phyloP scores from a whole-genome alignment of 495 filamentous ascomycete species.

The Neurospora sp. region DNA sequence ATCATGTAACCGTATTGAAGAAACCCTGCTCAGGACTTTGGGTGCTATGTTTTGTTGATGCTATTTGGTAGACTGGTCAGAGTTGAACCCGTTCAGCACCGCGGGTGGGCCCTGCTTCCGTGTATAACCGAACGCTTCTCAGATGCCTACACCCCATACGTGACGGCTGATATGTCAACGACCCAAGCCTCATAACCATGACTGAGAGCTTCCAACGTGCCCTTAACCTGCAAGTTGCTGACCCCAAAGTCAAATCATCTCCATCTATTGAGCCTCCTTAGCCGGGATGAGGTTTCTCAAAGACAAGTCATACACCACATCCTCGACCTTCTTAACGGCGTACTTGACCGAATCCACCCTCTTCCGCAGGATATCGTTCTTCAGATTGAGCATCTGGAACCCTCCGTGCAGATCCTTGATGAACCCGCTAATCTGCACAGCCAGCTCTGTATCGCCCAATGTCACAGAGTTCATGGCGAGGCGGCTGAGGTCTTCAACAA shows the following conservation, averaged over 20 bases:
- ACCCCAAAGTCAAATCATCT: background rate
- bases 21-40: background rate
- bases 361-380: slow-evolving; percentile 85
- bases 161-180: background rate
- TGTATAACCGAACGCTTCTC: background rate
- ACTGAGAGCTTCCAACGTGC: background rate
- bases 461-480: slow-evolving; percentile 96
- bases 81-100: background rate
- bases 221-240: background rate
- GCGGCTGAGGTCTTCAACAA: slow-evolving; percentile 84
- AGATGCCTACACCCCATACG: background rate
- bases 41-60: background rate
- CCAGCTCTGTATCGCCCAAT: slow-evolving; percentile 74
- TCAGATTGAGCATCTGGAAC: slow-evolving; percentile 93
- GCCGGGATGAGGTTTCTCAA: slow-evolving; percentile 70
- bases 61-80: background rate
- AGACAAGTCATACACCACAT: slow-evolving; percentile 91
- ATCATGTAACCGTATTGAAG: background rate
- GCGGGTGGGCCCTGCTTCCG: background rate
- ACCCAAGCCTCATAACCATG: background rate
- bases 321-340: slow-evolving; percentile 93
- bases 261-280: slow-evolving; percentile 14
- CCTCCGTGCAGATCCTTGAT: slow-evolving; percentile 92
- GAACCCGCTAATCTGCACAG: slow-evolving; percentile 77
- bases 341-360: slow-evolving; percentile 93